Conservation (phyloP, 805 yeast species). For the Sporopachydermia lactativora region DNA sequence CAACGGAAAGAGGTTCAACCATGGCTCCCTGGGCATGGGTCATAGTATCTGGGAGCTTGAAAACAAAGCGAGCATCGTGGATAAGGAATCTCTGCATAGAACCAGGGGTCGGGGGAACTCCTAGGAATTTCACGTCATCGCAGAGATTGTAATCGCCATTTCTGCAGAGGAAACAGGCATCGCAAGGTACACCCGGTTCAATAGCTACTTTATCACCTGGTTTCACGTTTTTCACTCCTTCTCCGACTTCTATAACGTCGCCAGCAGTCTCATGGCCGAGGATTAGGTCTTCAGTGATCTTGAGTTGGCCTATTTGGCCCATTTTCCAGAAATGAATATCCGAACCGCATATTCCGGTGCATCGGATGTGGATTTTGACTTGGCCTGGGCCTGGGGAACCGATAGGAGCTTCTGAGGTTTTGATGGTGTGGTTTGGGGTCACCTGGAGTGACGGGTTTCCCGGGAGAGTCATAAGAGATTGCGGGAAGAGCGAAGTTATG, state of each 20-base stretch:
- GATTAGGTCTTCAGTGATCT: slow-evolving; percentile 21
- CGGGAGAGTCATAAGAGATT: not conserved
- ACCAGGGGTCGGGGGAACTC: slow-evolving; percentile 26
- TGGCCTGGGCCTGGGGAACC: slow-evolving; percentile 21
- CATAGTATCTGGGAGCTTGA: slow-evolving; percentile 27
- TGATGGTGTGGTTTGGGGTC: not conserved
- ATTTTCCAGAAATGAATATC: slow-evolving; percentile 56
- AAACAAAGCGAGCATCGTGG: slow-evolving; percentile 20
- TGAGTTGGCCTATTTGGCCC: slow-evolving; percentile 34
- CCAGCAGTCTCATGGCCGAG: slow-evolving; percentile 35
- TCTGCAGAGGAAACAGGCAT: slow-evolving; percentile 23
- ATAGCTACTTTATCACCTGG: slow-evolving; percentile 33
- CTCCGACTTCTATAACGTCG: slow-evolving; percentile 27
- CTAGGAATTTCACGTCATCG: slow-evolving; percentile 23
- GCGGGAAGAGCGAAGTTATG: too few species aligned
- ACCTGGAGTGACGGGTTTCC: slow-evolving; percentile 1
- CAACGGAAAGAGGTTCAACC: slow-evolving; percentile 41
- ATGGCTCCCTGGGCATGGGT: slow-evolving; percentile 39
- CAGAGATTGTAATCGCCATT: slow-evolving; percentile 29
- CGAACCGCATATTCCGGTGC: slow-evolving; percentile 66
- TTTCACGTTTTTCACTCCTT: slow-evolving; percentile 22
- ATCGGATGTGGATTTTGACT: slow-evolving; percentile 42
- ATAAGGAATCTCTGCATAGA: slow-evolving; percentile 25
- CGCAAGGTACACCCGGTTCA: slow-evolving; percentile 33
- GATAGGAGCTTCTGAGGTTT: not conserved